A percentile compares a stretch with the other conserved stretches of the same genome.
These are phyloP conservation scores for Fusarium transvaalense DNA, from an alignment of 2,329 filamentous ascomycete genomes.

Conservation along the genomic window DNA sequence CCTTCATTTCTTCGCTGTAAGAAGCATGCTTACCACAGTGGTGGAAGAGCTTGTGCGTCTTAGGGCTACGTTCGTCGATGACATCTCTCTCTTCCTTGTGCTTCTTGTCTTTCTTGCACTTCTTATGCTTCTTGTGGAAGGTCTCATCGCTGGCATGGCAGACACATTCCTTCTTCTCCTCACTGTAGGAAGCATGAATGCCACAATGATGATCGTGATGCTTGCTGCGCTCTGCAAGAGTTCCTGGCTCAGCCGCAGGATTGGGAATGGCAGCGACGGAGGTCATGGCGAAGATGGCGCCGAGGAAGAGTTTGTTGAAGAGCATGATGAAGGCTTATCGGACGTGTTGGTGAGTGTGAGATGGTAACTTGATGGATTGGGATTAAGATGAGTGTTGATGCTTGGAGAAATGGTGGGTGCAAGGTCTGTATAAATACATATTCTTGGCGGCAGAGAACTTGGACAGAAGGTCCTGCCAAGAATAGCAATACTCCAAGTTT, in stretches of 20 bases:
- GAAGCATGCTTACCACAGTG: slow-evolving; percentile 29
- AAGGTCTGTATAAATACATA: background rate
- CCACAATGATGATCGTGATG: slow-evolving; percentile 18
- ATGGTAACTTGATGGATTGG: background rate
- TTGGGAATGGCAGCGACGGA: slow-evolving; percentile 27
- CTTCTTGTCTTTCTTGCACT: slow-evolving; percentile 15
- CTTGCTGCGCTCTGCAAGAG: slow-evolving; percentile 18
- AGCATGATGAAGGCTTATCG: slow-evolving; percentile 17
- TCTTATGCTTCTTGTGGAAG: slow-evolving; percentile 21
- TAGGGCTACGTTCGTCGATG: background rate
- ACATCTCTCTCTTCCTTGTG: background rate
- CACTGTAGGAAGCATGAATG: slow-evolving; percentile 12
- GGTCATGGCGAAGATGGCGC: slow-evolving; percentile 17
- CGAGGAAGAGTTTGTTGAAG: slow-evolving; percentile 20
- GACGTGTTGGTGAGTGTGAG: background rate
- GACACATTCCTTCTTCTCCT: slow-evolving; percentile 7
- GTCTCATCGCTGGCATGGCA: slow-evolving; percentile 18
- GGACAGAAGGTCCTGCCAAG: background rate
- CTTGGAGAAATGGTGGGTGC: background rate
- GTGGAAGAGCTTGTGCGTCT: background rate
- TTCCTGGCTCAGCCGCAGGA: slow-evolving; percentile 2
- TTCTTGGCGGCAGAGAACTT: too few species aligned
- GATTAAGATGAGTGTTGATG: background rate
- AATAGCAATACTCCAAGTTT: background rate
- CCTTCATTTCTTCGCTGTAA: background rate